A percentile compares a stretch with the other conserved stretches of the same genome.
Conservation (phyloP, 768 basidiomycete genomes). For the Gloeophyllum trabeum region DNA sequence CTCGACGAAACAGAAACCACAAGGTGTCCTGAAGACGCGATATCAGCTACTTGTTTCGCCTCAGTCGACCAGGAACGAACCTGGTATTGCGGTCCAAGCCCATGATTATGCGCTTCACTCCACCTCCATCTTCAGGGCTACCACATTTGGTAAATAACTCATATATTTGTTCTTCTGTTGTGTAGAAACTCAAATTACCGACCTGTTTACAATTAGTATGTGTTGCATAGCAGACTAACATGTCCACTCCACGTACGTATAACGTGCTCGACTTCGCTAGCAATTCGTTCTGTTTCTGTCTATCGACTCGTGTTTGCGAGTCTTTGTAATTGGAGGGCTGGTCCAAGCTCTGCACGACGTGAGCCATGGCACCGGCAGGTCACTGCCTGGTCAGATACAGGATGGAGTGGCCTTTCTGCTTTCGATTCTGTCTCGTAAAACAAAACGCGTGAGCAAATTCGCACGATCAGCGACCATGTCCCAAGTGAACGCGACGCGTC, state of each 20-base stretch:
- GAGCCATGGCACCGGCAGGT: slow-evolving; percentile 14
- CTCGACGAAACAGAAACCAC: slow-evolving; percentile 93
- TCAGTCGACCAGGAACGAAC: slow-evolving; percentile 22
- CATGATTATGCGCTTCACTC: slow-evolving; percentile 92
- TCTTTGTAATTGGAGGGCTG: slow-evolving; percentile 97
- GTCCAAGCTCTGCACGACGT: slow-evolving; percentile 78
- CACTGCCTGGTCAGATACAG: neutral
- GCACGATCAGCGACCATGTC: too few relatives aligned
- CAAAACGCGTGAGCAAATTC: too few relatives aligned
- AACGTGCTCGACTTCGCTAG: slow-evolving; percentile 79
- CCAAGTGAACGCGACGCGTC: neutral
- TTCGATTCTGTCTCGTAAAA: neutral
- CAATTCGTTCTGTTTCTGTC: slow-evolving; percentile 68
- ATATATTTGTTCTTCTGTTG: slow-evolving; percentile 94
- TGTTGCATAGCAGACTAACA: neutral
- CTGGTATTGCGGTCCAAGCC: slow-evolving; percentile 84
- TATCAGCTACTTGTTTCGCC: too few relatives aligned
- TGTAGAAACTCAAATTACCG: slow-evolving; percentile 90
- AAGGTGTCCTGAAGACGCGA: slow-evolving; percentile 55
- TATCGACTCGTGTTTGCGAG: slow-evolving; percentile 74
- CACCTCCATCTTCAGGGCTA: slow-evolving; percentile 77
- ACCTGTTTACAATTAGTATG: slow-evolving; percentile 35
- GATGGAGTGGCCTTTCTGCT: neutral
- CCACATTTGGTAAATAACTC: slow-evolving; percentile 89
- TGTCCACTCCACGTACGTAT: slow-evolving; percentile 50